These are phyloP conservation scores for Aspergillus sp. DNA, from an alignment of 2,329 filamentous ascomycete genomes.

Conservation along the genomic window DNA sequence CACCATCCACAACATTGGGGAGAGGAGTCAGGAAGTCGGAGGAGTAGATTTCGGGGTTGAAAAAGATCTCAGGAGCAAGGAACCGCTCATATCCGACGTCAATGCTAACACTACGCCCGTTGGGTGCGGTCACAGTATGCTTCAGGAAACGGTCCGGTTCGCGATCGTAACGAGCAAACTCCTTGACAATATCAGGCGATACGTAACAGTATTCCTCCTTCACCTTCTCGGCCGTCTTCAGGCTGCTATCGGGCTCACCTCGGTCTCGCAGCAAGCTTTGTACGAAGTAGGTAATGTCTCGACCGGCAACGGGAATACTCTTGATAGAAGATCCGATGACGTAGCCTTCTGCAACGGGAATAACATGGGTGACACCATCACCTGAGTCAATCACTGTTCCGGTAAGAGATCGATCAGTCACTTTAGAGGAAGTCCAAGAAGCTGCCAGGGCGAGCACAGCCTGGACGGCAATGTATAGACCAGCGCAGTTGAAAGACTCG, in stretches of 20 bases:
- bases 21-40: slow-evolving; percentile 97
- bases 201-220: slow-evolving; percentile 99
- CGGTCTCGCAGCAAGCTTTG: slow-evolving; percentile 94
- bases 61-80: slow-evolving; percentile 97
- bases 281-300: slow-evolving; percentile 98
- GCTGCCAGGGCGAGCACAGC: slow-evolving; percentile 94
- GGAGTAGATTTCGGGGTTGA: slow-evolving; percentile 99
- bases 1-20: slow-evolving; percentile 88
- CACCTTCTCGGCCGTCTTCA: slow-evolving; percentile 97
- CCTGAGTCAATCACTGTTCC: slow-evolving; percentile 98
- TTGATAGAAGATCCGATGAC: slow-evolving; percentile 99
- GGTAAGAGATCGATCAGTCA: slow-evolving; percentile 91
- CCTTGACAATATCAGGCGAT: slow-evolving; percentile 97
- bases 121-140: slow-evolving; percentile 82
- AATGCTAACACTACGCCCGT: slow-evolving; percentile 78
- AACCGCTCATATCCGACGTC: slow-evolving; percentile 98
- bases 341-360: slow-evolving; percentile 96
- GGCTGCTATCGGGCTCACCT: slow-evolving; percentile 91
- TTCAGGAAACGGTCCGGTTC: slow-evolving; percentile 89
- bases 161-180: slow-evolving; percentile 90
- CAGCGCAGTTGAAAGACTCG: slow-evolving; percentile 98
- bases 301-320: slow-evolving; percentile 94
- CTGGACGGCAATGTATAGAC: slow-evolving; percentile 97
- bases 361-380: slow-evolving; percentile 98
- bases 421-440: slow-evolving; percentile 98